These are phyloP conservation scores for Neurospora sp. DNA, from an alignment of 495 filamentous ascomycete species.

Conservation along the genomic window DNA sequence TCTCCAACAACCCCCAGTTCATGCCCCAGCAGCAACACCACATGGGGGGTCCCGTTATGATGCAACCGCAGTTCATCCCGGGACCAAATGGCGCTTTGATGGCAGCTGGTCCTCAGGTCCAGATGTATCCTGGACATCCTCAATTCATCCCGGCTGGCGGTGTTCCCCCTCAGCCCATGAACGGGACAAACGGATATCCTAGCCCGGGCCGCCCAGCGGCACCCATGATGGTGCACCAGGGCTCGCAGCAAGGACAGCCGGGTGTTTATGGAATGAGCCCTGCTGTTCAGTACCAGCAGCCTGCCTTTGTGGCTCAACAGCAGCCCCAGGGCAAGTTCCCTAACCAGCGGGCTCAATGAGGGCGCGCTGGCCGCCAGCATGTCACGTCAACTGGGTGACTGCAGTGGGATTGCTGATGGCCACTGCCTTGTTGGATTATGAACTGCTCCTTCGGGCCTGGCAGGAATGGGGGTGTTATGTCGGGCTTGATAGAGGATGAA, in stretches of 20 bases:
- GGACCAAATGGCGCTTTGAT: constrained; percentile 43
- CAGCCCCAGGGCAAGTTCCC: constrained; percentile 60
- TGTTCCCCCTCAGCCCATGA: constrained; percentile 51
- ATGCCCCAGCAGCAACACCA: constrained; percentile 51
- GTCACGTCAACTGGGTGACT: neutral
- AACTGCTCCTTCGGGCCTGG: neutral
- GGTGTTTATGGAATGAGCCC: constrained; percentile 56
- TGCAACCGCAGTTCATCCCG: constrained; percentile 55
- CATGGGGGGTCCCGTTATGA: constrained; percentile 69
- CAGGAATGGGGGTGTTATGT: neutral
- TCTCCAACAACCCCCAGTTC: constrained; percentile 54
- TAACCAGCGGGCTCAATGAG: constrained; percentile 24
- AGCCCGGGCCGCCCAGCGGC: constrained; percentile 68
- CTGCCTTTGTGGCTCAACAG: constrained; percentile 45
- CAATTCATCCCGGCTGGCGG: constrained; percentile 55
- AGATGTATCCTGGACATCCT: constrained; percentile 52
- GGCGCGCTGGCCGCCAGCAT: neutral
- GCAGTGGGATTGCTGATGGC: neutral
- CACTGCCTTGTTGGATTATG: neutral
- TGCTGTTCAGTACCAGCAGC: constrained; percentile 55
- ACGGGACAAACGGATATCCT: constrained; percentile 64
- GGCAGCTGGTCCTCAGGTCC: constrained; percentile 56
- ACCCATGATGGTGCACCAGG: constrained; percentile 66
- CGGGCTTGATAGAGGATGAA: neutral
- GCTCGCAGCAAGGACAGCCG: constrained; percentile 64